A percentile compares a stretch with the other conserved stretches of the same genome.
These are phyloP conservation scores for Tritrichomonas foetus DNA, from an alignment of 208 protist species.

Conservation along the genomic window DNA sequence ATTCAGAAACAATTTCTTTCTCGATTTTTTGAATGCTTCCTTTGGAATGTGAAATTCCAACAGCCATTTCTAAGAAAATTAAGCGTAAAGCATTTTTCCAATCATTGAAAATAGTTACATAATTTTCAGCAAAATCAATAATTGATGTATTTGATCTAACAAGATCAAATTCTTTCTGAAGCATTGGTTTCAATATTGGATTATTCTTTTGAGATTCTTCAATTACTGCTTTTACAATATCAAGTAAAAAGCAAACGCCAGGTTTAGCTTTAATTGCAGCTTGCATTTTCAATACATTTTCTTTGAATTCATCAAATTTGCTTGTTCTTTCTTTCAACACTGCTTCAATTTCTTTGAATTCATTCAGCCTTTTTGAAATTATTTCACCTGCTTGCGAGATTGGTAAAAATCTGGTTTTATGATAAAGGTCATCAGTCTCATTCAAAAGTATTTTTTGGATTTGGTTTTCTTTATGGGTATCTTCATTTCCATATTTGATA, in stretches of 20 bases:
- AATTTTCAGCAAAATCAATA: constrained; percentile 2
- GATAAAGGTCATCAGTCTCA: too few relatives aligned
- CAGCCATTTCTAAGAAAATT: background rate
- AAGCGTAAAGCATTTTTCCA: background rate
- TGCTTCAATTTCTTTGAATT: too few relatives aligned
- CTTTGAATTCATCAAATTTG: too few relatives aligned
- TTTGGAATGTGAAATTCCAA: background rate
- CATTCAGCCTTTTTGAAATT: too few relatives aligned
- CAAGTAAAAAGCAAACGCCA: background rate
- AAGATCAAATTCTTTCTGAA: background rate
- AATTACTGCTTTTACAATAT: background rate
- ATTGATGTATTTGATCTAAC: background rate
- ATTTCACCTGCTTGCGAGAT: too few relatives aligned
- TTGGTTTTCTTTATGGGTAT: too few relatives aligned
- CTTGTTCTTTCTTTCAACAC: too few relatives aligned
- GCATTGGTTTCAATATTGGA: background rate
- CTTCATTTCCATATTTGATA: too few relatives aligned
- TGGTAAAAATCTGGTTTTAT: too few relatives aligned
- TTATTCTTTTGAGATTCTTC: background rate
- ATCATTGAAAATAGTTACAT: constrained; percentile 25
- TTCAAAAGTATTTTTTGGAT: too few relatives aligned
- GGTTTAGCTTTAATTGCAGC: too few relatives aligned
- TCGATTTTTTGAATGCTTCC: background rate
- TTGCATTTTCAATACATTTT: too few relatives aligned
- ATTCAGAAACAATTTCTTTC: background rate